These are phyloP conservation scores for Albizia julibrissin DNA, from an alignment of 306 rosid genomes.

Conservation along the genomic window DNA sequence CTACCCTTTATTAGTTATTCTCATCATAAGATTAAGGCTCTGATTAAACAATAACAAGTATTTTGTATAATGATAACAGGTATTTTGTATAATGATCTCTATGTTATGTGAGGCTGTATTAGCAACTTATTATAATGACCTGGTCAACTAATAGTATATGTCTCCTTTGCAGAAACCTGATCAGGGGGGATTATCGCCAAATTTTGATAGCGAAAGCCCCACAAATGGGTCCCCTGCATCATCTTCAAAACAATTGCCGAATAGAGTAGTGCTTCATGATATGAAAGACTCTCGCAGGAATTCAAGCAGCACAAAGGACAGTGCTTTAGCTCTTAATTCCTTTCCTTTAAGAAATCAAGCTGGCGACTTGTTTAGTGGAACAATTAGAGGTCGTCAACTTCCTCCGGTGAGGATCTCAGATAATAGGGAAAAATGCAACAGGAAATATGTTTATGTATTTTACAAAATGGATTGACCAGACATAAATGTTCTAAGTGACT, in stretches of 20 bases:
- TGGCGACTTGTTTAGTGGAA: conserved; percentile 75
- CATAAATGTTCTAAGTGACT: conserved; percentile 26
- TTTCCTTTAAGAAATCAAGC: conserved; percentile 77
- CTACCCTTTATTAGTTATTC: background rate
- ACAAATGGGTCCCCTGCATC: conserved; percentile 70
- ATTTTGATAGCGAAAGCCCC: conserved; percentile 60
- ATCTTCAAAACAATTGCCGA: conserved; percentile 52
- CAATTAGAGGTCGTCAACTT: conserved; percentile 51
- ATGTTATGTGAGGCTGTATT: conserved; percentile 18
- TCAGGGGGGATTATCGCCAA: conserved; percentile 53
- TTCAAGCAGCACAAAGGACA: conserved; percentile 64
- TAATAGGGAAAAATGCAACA: conserved; percentile 5
- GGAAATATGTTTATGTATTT: conserved; percentile 20
- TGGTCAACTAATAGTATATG: conserved; percentile 17
- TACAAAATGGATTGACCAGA: background rate
- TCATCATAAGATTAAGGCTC: background rate
- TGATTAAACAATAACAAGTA: background rate
- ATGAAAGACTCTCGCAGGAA: conserved; percentile 63
- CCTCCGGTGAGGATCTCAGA: conserved; percentile 59
- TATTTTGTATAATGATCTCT: background rate
- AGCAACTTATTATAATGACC: conserved; percentile 20
- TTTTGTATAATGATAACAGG: background rate
- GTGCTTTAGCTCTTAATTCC: conserved; percentile 57
- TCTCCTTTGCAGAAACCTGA: conserved; percentile 70
- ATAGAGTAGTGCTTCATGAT: conserved; percentile 48